Evolutionary conservation across 805 yeast genomes (phyloP).

Genomic region (Hyphopichia homilentoma): DNA sequence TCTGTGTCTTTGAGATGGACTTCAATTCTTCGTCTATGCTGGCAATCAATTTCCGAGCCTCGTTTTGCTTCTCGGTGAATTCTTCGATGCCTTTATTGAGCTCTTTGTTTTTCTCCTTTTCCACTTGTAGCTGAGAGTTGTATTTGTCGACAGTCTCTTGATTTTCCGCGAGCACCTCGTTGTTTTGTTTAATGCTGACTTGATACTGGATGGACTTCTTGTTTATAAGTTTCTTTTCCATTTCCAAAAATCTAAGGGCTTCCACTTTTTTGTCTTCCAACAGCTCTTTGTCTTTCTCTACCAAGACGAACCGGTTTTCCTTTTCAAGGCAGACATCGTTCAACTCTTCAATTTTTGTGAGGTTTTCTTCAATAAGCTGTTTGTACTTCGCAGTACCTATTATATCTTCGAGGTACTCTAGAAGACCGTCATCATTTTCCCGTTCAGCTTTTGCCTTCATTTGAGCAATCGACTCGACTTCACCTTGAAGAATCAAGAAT

Average conservation of each 20-base stretch:
- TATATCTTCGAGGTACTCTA: conserved; percentile 94
- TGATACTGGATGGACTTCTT: conserved; percentile 58
- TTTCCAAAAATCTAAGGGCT: conserved; percentile 61
- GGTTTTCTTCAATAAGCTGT: conserved; percentile 62
- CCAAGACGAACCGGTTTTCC: conserved; percentile 73
- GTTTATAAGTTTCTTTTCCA: conserved; percentile 58
- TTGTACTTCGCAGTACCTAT: conserved; percentile 92
- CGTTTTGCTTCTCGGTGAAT: conserved; percentile 30
- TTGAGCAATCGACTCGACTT: conserved; percentile 96
- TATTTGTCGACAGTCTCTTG: conserved; percentile 35
- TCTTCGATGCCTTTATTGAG: conserved; percentile 21
- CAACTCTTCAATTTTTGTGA: conserved; percentile 60
- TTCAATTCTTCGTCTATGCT: conserved; percentile 16
- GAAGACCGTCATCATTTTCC: conserved; percentile 86
- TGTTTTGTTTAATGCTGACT: conserved; percentile 39
- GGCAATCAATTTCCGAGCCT: conserved; percentile 10
- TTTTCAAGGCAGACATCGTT: conserved; percentile 81
- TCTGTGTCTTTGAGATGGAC: conserved; percentile 23
- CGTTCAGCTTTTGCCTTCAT: conserved; percentile 97
- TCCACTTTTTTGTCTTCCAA: conserved; percentile 65
- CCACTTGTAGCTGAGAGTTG: conserved; percentile 33
- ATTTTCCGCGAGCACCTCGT: conserved; percentile 36
- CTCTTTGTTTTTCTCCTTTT: conserved; percentile 21
- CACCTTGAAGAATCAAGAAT: conserved; percentile 93
- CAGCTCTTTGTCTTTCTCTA: conserved; percentile 65